Evolutionary conservation across 768 basidiomycete species (phyloP).

Genomic region (Kwoniella sp.): DNA sequence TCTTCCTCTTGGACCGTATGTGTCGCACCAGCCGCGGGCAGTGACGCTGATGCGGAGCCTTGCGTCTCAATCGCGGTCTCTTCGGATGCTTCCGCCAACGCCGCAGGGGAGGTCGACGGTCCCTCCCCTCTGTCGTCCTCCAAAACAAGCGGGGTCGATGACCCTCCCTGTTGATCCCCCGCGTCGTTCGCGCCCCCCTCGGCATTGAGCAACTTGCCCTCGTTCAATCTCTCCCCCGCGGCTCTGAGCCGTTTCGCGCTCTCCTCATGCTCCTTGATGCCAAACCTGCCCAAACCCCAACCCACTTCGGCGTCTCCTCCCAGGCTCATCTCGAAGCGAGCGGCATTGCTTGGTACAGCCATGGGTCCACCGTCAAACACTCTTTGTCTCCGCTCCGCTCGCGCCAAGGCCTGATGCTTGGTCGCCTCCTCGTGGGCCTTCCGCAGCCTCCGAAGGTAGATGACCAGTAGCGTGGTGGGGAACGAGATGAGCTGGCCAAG

Average conservation of each 20-base stretch:
- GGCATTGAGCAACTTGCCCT: slow-evolving; percentile 38
- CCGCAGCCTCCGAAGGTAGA: slow-evolving; percentile 40
- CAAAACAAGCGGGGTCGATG: background rate
- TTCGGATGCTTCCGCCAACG: too few relatives aligned
- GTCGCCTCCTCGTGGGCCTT: slow-evolving; percentile 46
- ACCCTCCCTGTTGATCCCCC: background rate
- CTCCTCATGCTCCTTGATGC: slow-evolving; percentile 52
- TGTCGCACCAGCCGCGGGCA: background rate
- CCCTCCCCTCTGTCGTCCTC: too few relatives aligned
- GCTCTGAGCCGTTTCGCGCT: slow-evolving; percentile 40
- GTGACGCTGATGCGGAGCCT: too few relatives aligned
- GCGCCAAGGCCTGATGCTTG: slow-evolving; percentile 33
- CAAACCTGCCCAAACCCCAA: slow-evolving; percentile 74
- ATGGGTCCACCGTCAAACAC: slow-evolving; percentile 12
- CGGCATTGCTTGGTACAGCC: background rate
- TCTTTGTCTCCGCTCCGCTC: slow-evolving; percentile 29
- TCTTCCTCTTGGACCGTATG: background rate
- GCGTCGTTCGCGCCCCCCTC: slow-evolving; percentile 24
- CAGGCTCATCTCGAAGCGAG: background rate
- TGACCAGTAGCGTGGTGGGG: slow-evolving; percentile 38
- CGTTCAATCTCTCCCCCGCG: slow-evolving; percentile 47
- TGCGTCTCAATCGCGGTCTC: too few relatives aligned
- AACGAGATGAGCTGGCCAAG: slow-evolving; percentile 37
- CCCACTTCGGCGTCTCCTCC: slow-evolving; percentile 52
- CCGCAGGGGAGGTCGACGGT: background rate